phyloP scores from a whole-genome alignment of 345 rosid species.

The Cardiospermum halicacabum region DNA sequence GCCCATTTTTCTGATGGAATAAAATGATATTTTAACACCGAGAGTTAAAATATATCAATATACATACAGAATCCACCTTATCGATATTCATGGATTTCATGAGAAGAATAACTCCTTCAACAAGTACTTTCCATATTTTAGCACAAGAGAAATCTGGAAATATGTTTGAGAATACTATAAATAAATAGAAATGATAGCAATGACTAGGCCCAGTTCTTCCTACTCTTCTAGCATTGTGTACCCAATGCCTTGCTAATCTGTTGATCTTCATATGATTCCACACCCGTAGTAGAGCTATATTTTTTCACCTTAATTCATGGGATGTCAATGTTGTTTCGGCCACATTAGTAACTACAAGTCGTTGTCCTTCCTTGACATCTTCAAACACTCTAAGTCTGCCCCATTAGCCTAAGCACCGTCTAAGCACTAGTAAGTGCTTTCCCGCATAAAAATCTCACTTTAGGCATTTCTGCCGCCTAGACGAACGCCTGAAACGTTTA shows the following conservation, averaged over 20 bases:
- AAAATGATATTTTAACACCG: background rate
- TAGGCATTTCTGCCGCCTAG: no score
- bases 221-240: slow-evolving; percentile 88
- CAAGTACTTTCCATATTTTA: slow-evolving; percentile 79
- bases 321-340: slow-evolving; percentile 95
- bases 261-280: slow-evolving; percentile 66
- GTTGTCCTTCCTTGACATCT: slow-evolving; percentile 68
- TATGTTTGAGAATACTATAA: slow-evolving; percentile 67
- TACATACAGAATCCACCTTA: slow-evolving; percentile 42
- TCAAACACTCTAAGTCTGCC: slow-evolving; percentile 77
- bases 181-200: slow-evolving; percentile 82
- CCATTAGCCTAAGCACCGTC: no score
- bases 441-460: no score
- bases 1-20: slow-evolving; percentile 3
- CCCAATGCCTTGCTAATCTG: slow-evolving; percentile 96
- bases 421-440: no score
- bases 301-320: slow-evolving; percentile 86
- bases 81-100: slow-evolving; percentile 82
- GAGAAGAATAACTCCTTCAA: slow-evolving; percentile 77
- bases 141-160: slow-evolving; percentile 71
- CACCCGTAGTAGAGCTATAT: slow-evolving; percentile 64
- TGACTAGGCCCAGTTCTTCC: slow-evolving; percentile 97
- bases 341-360: slow-evolving; percentile 92
- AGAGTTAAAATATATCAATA: background rate
- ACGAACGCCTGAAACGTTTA: no score